A percentile compares a stretch with the other conserved stretches of the same genome.
phyloP scores from a whole-genome alignment of 768 basidiomycete genomes.

The Peribolospora kevripleyi region DNA sequence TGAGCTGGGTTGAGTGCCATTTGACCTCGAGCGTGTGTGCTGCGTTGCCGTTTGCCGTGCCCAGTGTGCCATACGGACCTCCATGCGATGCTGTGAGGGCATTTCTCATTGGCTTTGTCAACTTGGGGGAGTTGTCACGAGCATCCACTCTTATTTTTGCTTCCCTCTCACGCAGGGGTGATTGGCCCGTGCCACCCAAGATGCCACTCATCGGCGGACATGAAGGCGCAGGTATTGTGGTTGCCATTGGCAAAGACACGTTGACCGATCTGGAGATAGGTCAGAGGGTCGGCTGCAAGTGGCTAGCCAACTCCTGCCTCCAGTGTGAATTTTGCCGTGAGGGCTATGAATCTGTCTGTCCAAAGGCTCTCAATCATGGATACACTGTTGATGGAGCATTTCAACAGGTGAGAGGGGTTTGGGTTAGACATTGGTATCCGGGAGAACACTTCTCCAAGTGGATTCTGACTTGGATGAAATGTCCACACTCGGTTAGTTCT shows the following conservation, averaged over 20 bases:
- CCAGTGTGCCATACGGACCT: conserved; percentile 25
- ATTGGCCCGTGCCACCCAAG: conserved; percentile 38
- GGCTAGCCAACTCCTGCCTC: conserved; percentile 17
- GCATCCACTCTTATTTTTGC: too few relatives aligned
- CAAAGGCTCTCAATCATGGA: conserved; percentile 35
- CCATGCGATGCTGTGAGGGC: conserved; percentile 31
- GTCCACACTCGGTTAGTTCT: too few relatives aligned
- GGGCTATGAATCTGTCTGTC: conserved; percentile 48
- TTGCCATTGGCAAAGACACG: conserved; percentile 48
- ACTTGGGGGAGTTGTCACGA: too few relatives aligned
- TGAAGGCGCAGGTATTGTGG: conserved; percentile 52
- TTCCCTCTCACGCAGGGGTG: conserved; percentile 19
- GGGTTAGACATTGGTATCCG: too few relatives aligned
- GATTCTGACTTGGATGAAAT: too few relatives aligned
- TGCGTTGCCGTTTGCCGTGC: too few relatives aligned
- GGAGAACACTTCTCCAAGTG: too few relatives aligned
- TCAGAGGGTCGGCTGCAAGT: conserved; percentile 57
- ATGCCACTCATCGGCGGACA: conserved; percentile 49
- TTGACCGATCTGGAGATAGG: conserved; percentile 41
- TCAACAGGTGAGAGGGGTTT: conserved; percentile 14
- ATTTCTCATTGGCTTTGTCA: too few relatives aligned
- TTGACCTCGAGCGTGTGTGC: neutral
- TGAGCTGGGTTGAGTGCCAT: neutral
- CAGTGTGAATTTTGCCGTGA: conserved; percentile 34
- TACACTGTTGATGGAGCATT: conserved; percentile 56